phyloP scores from a whole-genome alignment of 164 flowering plant genomes.

The Berberis vulgaris region DNA sequence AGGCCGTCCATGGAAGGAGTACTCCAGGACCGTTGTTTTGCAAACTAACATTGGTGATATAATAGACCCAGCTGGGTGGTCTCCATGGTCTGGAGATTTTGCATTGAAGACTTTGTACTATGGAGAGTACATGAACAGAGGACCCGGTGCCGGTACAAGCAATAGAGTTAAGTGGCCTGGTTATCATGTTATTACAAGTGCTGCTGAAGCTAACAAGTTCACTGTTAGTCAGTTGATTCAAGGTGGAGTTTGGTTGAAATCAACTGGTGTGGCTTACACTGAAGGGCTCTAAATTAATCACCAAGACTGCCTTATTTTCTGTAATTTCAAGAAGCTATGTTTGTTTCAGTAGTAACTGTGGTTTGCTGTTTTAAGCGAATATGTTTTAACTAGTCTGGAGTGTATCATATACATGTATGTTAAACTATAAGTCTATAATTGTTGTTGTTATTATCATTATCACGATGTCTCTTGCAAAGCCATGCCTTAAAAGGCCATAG shows the following conservation, averaged over 20 bases:
- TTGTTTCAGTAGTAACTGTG: neutral
- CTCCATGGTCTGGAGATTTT: conserved; percentile 6
- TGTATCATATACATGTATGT: too few relatives aligned
- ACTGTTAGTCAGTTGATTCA: conserved; percentile 18
- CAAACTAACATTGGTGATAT: conserved; percentile 10
- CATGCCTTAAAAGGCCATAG: too few relatives aligned
- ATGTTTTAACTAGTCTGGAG: too few relatives aligned
- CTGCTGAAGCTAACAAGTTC: conserved; percentile 13
- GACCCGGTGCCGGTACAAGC: conserved; percentile 16
- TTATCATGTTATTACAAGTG: conserved; percentile 15
- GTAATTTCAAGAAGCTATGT: neutral
- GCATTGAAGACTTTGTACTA: conserved; percentile 17
- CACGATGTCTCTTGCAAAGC: too few relatives aligned
- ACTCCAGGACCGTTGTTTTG: conserved; percentile 19
- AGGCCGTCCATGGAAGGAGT: conserved; percentile 23
- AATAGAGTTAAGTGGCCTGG: conserved; percentile 22
- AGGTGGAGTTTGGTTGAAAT: conserved; percentile 17
- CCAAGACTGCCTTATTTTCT: neutral
- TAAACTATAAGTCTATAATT: too few relatives aligned
- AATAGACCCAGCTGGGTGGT: conserved; percentile 20
- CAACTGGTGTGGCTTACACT: conserved; percentile 14
- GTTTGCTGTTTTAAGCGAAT: neutral
- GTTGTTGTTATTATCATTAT: too few relatives aligned
- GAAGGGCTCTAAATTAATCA: conserved; percentile 13
- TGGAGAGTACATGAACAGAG: conserved; percentile 20